Evolutionary conservation across 176 grass and related monocot genomes (phyloP), one percentile per base, ranked within the genome.

Genomic region (Avena eriantha): DNA sequence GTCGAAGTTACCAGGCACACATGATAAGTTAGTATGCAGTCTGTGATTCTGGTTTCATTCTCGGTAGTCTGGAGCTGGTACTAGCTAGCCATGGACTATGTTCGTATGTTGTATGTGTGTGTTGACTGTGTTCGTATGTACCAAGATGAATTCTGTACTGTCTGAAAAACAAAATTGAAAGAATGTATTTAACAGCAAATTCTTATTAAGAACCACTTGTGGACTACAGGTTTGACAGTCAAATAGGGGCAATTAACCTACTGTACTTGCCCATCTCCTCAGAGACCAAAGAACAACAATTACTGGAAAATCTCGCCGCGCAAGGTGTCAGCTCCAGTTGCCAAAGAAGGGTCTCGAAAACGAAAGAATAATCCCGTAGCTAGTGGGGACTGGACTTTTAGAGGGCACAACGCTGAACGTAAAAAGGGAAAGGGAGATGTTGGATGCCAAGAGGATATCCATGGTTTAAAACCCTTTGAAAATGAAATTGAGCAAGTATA

Each of bases 391-490:
- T 10, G 69, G 78, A 51, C 84, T 89, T 88, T 86, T 83, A 53
- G 53, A 80, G 77, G 63, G 80, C 84, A 92, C 46, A 61, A 50
- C 87, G 29, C 87, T 33, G 26, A 61, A 75, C 48, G 56, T 15
- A 80, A 84, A 84, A 61, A 65, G 68, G 63, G 83, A 86, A 86
- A 85, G 83, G 24, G 83, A 88, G 79, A 84, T 81, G 51, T 87
- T 73, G 84, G 79, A 87, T 84, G 84, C 91, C 76, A 87, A 87
- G 9, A 84, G 91, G 87, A 90, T 92, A 92, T 90, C 87, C 87
- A 84, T 87, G 91, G 91, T 90, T 90, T 84, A 73, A 91, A 91
- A 90, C 84, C 87, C 51, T 92, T 8, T 15, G 33, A 79, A 89
- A 87, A 76, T 33, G 22, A 47, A 10, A 47, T 47, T 47, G 43